phyloP scores from a whole-genome alignment of 1,139 yeast genomes.

The Hansenula anomala region DNA sequence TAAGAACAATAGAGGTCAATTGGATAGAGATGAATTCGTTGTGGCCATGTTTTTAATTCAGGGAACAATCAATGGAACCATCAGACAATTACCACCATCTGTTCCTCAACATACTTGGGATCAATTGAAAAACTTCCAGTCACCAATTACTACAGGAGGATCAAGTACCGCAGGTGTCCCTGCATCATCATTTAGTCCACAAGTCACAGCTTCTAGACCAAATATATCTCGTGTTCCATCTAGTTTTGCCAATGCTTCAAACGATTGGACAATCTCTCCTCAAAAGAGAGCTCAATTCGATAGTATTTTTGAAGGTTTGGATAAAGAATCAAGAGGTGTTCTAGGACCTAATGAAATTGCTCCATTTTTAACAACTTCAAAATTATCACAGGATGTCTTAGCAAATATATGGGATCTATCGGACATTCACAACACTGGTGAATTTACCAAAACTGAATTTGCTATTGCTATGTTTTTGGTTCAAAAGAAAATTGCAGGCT shows the following conservation, averaged over 20 bases:
- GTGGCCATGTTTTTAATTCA: slow-evolving; percentile 96
- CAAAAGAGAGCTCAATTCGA: slow-evolving; percentile 78
- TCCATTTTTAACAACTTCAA: slow-evolving; percentile 82
- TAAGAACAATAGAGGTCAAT: slow-evolving; percentile 63
- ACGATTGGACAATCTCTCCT: slow-evolving; percentile 67
- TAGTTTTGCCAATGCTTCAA: slow-evolving; percentile 49
- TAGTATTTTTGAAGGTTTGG: slow-evolving; percentile 70
- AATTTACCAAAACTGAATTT: slow-evolving; percentile 76
- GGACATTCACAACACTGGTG: slow-evolving; percentile 84
- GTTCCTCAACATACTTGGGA: slow-evolving; percentile 70
- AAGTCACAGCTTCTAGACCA: slow-evolving; percentile 6
- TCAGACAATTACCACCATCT: slow-evolving; percentile 62
- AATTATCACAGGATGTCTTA: slow-evolving; percentile 75
- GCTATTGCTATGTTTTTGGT: slow-evolving; percentile 92
- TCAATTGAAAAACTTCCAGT: slow-evolving; percentile 29
- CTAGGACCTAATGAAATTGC: slow-evolving; percentile 82
- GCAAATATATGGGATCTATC: slow-evolving; percentile 95
- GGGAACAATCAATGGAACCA: slow-evolving; percentile 62
- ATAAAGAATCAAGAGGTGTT: slow-evolving; percentile 55
- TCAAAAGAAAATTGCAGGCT: slow-evolving; percentile 76
- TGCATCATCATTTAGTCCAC: neutral
- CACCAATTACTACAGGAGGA: slow-evolving; percentile 19
- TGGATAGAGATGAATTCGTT: slow-evolving; percentile 70
- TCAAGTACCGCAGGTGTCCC: slow-evolving; percentile 5
- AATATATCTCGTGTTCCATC: slow-evolving; percentile 22